Conservation (phyloP, 169 alveolate genomes). For the Hepatocystis sp. region DNA sequence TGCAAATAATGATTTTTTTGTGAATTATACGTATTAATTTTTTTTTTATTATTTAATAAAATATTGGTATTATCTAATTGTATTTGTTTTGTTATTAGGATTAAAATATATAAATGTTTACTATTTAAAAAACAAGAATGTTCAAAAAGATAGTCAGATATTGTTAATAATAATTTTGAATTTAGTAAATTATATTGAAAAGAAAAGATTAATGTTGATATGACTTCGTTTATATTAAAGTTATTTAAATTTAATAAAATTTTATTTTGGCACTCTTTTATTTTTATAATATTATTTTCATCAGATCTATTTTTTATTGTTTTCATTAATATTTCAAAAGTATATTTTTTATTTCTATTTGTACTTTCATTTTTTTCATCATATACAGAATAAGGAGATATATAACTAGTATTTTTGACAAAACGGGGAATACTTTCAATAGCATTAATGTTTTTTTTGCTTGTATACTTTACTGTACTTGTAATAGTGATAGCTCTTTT, state of each 20-base stretch:
- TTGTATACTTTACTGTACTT: too few relatives aligned
- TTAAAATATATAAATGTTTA: conserved; percentile 35
- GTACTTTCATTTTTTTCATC: conserved; percentile 7
- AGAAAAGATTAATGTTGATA: conserved; percentile 40
- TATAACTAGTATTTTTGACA: too few relatives aligned
- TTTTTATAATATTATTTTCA: conserved; percentile 61
- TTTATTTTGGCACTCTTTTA: conserved; percentile 54
- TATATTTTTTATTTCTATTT: conserved; percentile 37
- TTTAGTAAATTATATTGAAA: conserved; percentile 46
- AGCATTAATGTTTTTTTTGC: too few relatives aligned
- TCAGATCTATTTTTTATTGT: conserved; percentile 56
- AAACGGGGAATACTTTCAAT: too few relatives aligned
- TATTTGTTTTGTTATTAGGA: conserved; percentile 13
- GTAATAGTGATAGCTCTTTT: too few relatives aligned
- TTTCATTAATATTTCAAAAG: conserved; percentile 59
- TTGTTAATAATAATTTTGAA: conserved; percentile 4
- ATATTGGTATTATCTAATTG: conserved; percentile 1
- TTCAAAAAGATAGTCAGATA: conserved; percentile 25
- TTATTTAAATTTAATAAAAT: conserved; percentile 36
- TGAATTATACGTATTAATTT: too few relatives aligned
- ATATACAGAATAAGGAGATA: conserved; percentile 21
- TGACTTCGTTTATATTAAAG: conserved; percentile 46
- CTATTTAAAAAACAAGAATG: conserved; percentile 59
- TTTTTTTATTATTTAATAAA: too few relatives aligned
- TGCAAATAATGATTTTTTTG: not conserved